Conservation (phyloP, 2,329 filamentous ascomycete genomes). For the Emmonsiellopsis sp. region DNA sequence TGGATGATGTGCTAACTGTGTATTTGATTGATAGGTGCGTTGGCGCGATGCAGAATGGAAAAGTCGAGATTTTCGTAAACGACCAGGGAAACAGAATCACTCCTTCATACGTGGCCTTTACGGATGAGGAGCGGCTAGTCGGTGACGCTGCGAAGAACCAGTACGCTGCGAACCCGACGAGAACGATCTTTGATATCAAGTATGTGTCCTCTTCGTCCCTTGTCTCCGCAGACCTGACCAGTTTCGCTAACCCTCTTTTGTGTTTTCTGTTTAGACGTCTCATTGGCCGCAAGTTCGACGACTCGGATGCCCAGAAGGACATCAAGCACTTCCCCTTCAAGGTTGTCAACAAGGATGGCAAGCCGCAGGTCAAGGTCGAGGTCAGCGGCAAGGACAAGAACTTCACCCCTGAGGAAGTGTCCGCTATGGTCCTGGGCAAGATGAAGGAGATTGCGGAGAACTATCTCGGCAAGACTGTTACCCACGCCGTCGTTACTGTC, state of each 20-base stretch:
- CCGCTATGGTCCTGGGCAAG: conserved; percentile 57
- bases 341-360: conserved; percentile 79
- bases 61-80: conserved; percentile 92
- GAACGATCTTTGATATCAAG: conserved; percentile 77
- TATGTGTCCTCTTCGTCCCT: conserved; percentile 39
- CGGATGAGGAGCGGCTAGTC: conserved; percentile 90
- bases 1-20: conserved; percentile 10
- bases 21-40: conserved; percentile 57
- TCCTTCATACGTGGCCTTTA: conserved; percentile 91
- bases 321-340: conserved; percentile 99
- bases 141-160: conserved; percentile 98
- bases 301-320: conserved; percentile 83
- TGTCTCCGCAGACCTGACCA: not conserved
- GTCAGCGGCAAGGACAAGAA: conserved; percentile 49
- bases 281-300: conserved; percentile 72
- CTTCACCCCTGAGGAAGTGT: conserved; percentile 58
- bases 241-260: conserved; percentile 20
- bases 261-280: conserved; percentile 50
- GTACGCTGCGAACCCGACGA: conserved; percentile 66
- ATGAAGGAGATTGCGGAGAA: conserved; percentile 58
- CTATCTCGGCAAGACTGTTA: conserved; percentile 52
- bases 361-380: conserved; percentile 69
- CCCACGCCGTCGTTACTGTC: conserved; percentile 72
- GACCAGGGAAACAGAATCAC: conserved; percentile 96
- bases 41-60: conserved; percentile 91